Evolutionary conservation across 257 asterid species (phyloP).

Genomic region (Solanum phureja): DNA sequence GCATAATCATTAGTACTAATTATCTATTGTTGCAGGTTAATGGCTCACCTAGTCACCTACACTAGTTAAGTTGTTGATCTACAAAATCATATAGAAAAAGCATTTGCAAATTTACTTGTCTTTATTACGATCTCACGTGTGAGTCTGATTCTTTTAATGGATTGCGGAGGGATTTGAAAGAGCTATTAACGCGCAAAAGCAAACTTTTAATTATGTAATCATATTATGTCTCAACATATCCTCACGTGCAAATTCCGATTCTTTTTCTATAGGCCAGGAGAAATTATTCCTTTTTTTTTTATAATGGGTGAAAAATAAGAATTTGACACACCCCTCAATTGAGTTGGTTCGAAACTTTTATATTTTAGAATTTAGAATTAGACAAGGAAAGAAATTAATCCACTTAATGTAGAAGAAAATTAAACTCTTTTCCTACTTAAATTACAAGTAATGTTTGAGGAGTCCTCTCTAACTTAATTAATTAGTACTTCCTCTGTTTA

Average conservation of each 20-base stretch:
- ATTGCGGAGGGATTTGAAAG: neutral
- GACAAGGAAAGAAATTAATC: constrained; percentile 18
- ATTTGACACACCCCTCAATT: neutral
- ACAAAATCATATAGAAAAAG: neutral
- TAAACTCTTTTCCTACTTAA: neutral
- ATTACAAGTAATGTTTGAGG: neutral
- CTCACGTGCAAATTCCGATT: neutral
- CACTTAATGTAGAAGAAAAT: constrained; percentile 2
- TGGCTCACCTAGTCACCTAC: constrained; percentile 10
- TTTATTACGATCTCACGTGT: neutral
- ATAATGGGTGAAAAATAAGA: neutral
- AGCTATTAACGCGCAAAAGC: neutral
- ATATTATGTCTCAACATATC: neutral
- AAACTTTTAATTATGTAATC: neutral
- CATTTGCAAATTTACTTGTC: neutral
- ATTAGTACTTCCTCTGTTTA: neutral
- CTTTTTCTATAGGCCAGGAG: neutral
- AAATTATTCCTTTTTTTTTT: neutral
- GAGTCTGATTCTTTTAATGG: neutral
- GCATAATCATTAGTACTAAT: neutral
- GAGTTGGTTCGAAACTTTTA: neutral
- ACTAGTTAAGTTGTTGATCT: neutral
- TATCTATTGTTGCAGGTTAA: constrained; percentile 5
- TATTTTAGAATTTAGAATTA: neutral
- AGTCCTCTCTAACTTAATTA: neutral